phyloP scores from a whole-genome alignment of 495 filamentous ascomycete genomes.

The Aspergillus sclerotioniger region DNA sequence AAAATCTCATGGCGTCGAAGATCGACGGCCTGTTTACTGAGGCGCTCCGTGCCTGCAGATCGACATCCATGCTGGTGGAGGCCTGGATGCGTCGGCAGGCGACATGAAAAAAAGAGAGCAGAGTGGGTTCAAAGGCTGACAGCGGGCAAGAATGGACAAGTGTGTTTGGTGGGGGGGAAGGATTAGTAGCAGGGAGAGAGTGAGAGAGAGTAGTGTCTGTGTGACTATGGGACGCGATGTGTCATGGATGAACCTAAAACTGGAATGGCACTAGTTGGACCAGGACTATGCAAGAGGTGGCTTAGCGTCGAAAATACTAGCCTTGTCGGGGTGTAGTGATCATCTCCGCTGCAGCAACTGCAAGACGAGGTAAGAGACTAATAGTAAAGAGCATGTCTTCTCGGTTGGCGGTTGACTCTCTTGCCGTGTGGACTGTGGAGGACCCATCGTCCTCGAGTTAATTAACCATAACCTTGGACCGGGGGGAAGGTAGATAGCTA shows the following conservation, averaged over 20 bases:
- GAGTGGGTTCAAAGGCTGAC: too few species aligned
- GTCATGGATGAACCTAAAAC: slow-evolving; percentile 1
- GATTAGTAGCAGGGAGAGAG: background rate
- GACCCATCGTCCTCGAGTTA: background rate
- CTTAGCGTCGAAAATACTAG: background rate
- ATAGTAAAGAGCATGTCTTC: background rate
- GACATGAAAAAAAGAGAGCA: background rate
- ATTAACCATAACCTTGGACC: too few species aligned
- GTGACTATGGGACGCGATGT: background rate
- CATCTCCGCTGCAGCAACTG: background rate
- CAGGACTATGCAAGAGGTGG: background rate
- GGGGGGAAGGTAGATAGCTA: too few species aligned
- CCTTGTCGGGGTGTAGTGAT: background rate
- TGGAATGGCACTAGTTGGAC: background rate
- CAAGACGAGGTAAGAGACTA: background rate
- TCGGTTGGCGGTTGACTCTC: too few species aligned
- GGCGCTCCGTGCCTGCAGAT: slow-evolving; percentile 16
- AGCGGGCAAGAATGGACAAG: background rate
- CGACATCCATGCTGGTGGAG: background rate
- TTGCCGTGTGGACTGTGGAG: background rate
- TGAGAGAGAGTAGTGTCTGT: too few species aligned
- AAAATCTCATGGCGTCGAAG: slow-evolving; percentile 1
- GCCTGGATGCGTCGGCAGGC: background rate
- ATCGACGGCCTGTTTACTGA: slow-evolving; percentile 2
- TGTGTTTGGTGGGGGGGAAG: background rate